These are phyloP conservation scores for Stereocaulon alpinum DNA, from an alignment of 495 filamentous ascomycete genomes.

Conservation along the genomic window DNA sequence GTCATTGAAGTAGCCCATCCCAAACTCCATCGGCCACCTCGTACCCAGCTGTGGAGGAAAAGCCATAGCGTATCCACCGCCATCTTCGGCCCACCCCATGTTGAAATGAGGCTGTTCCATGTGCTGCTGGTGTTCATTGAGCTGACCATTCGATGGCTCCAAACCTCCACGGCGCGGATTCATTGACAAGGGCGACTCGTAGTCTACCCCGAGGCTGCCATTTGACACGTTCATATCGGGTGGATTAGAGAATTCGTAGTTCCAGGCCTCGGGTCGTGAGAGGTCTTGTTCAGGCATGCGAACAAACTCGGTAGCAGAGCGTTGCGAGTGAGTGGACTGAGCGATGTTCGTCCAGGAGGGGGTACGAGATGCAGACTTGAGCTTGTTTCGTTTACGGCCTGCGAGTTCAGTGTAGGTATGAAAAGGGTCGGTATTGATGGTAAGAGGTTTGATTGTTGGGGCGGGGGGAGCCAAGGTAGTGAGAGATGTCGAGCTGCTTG, in stretches of 20 bases:
- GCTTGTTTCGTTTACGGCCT: background rate
- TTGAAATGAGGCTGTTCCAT: background rate
- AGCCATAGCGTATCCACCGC: background rate
- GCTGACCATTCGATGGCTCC: background rate
- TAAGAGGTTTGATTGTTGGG: background rate
- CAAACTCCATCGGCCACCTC: constrained; percentile 1
- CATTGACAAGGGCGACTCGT: background rate
- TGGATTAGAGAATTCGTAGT: background rate
- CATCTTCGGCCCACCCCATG: background rate
- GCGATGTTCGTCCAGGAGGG: background rate
- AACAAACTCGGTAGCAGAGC: background rate
- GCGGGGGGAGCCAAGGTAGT: background rate
- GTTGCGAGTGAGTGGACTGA: background rate
- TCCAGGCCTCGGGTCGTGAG: background rate
- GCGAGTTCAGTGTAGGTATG: background rate
- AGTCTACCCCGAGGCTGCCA: background rate
- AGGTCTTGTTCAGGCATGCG: background rate
- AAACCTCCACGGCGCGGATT: background rate
- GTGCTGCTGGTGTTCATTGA: background rate
- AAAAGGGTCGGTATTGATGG: background rate
- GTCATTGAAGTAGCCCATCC: constrained; percentile 1
- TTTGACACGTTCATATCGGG: background rate
- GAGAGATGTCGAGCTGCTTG: background rate
- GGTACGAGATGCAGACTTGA: background rate
- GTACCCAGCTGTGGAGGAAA: background rate